A percentile compares a stretch with the other conserved stretches of the same genome.
phyloP scores from a whole-genome alignment of 495 filamentous ascomycete genomes.

The Aspergillus sparsus region DNA sequence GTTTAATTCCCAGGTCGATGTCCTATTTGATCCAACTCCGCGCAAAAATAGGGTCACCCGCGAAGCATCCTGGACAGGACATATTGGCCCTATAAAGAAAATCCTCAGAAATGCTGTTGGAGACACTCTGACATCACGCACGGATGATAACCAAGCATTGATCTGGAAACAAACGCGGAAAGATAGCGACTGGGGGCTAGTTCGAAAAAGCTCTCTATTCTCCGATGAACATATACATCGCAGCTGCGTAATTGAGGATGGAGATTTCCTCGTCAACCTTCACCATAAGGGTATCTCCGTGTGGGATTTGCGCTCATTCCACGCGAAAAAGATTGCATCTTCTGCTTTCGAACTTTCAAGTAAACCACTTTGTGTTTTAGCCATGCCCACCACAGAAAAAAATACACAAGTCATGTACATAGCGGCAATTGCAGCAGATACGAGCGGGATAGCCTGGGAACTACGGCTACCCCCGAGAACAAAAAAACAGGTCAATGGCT shows the following conservation, averaged over 20 bases:
- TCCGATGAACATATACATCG: conserved; percentile 77
- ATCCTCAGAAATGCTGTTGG: conserved; percentile 82
- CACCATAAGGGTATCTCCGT: conserved; percentile 74
- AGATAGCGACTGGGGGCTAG: conserved; percentile 52
- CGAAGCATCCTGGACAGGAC: conserved; percentile 76
- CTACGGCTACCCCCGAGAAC: conserved; percentile 46
- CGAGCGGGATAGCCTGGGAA: conserved; percentile 87
- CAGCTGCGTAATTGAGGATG: conserved; percentile 72
- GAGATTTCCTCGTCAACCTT: conserved; percentile 78
- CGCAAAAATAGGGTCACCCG: conserved; percentile 60
- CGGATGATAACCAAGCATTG: conserved; percentile 73
- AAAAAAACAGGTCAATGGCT: conserved; percentile 25
- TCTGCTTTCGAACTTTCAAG: conserved; percentile 62
- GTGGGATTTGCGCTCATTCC: conserved; percentile 70
- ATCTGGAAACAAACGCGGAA: conserved; percentile 72
- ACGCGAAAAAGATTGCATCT: conserved; percentile 57
- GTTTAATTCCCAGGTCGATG: conserved; percentile 75
- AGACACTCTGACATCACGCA: conserved; percentile 76
- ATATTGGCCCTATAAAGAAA: conserved; percentile 77
- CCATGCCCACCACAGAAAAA: conserved; percentile 65
- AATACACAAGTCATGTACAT: conserved; percentile 59
- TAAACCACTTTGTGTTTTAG: conserved; percentile 80
- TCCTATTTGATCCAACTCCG: conserved; percentile 77
- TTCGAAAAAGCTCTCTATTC: conserved; percentile 68
- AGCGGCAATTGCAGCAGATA: conserved; percentile 79